Conservation (phyloP, 768 basidiomycete genomes). For the Melanogaster broomeanus region DNA sequence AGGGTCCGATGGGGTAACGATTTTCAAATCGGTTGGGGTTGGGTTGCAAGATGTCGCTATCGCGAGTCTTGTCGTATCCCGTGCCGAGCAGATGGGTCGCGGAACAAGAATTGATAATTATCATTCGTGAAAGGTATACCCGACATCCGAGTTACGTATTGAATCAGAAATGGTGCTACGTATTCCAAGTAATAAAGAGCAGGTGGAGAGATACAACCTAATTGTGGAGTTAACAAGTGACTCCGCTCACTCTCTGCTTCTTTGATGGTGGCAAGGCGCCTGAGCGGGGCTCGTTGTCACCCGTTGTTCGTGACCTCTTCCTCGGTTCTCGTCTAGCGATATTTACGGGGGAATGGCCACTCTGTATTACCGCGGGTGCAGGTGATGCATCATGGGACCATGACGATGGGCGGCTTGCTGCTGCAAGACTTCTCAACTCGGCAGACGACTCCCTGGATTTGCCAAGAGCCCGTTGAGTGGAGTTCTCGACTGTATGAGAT, state of each 20-base stretch:
- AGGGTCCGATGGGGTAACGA: slow-evolving; percentile 53
- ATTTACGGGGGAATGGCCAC: not conserved
- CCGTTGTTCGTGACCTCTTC: not conserved
- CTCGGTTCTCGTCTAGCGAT: not conserved
- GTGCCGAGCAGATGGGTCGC: slow-evolving; percentile 53
- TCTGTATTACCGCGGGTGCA: not conserved
- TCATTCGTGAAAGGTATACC: slow-evolving; percentile 30
- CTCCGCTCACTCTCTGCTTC: not conserved
- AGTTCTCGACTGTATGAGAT: not conserved
- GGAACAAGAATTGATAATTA: slow-evolving; percentile 53
- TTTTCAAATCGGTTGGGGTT: slow-evolving; percentile 89
- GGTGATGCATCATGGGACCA: not conserved
- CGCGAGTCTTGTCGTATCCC: slow-evolving; percentile 63
- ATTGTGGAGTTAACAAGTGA: not conserved
- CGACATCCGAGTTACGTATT: not conserved
- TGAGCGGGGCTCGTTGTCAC: not conserved
- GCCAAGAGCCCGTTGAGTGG: not conserved
- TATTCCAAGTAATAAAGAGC: not conserved
- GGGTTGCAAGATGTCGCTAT: slow-evolving; percentile 89
- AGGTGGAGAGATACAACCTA: not conserved
- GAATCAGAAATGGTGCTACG: slow-evolving; percentile 6
- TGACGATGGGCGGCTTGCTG: no score
- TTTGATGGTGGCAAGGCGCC: not conserved
- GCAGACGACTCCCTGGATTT: not conserved
- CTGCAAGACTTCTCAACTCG: no score